Evolutionary conservation across 2,329 filamentous ascomycete species (phyloP).

Genomic region (Didymella lethalis): DNA sequence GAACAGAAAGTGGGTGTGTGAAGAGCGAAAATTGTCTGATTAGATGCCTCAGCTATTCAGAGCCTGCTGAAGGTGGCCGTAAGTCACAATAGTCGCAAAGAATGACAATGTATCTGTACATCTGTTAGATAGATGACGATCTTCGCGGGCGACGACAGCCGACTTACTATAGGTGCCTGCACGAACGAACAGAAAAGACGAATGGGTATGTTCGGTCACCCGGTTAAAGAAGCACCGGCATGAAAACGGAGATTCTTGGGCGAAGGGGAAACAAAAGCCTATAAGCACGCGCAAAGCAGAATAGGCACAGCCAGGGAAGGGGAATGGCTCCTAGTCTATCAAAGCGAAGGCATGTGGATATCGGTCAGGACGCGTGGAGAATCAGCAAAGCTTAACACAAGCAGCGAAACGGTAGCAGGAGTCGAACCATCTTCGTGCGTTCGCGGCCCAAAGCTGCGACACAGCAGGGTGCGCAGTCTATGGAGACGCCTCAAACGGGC

Average conservation of each 20-base stretch:
- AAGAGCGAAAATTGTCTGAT: conserved; percentile 29
- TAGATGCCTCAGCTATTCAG: conserved; percentile 47
- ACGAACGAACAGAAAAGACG: conserved; percentile 48
- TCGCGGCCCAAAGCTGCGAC: conserved; percentile 43
- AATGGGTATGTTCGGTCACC: conserved; percentile 36
- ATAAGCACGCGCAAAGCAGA: conserved; percentile 45
- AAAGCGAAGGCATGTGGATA: conserved; percentile 40
- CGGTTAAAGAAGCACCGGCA: conserved; percentile 52
- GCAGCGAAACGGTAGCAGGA: conserved; percentile 44
- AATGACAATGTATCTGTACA: conserved; percentile 44
- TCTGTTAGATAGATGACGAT: conserved; percentile 29
- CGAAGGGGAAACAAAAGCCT: conserved; percentile 49
- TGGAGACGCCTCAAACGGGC: conserved; percentile 40
- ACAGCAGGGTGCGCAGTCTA: conserved; percentile 36
- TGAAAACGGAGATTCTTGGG: conserved; percentile 45
- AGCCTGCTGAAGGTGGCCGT: conserved; percentile 51
- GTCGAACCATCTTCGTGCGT: conserved; percentile 45
- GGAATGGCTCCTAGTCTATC: conserved; percentile 38
- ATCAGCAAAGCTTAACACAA: conserved; percentile 38
- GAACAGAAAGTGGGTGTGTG: conserved; percentile 17
- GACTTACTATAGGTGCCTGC: conserved; percentile 51
- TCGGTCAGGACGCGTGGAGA: conserved; percentile 41
- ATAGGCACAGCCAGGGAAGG: conserved; percentile 28
- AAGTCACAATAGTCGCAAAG: conserved; percentile 36
- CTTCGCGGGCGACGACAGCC: conserved; percentile 13